Conservation (phyloP, 768 basidiomycete genomes). For the Cytidiella melzeri region DNA sequence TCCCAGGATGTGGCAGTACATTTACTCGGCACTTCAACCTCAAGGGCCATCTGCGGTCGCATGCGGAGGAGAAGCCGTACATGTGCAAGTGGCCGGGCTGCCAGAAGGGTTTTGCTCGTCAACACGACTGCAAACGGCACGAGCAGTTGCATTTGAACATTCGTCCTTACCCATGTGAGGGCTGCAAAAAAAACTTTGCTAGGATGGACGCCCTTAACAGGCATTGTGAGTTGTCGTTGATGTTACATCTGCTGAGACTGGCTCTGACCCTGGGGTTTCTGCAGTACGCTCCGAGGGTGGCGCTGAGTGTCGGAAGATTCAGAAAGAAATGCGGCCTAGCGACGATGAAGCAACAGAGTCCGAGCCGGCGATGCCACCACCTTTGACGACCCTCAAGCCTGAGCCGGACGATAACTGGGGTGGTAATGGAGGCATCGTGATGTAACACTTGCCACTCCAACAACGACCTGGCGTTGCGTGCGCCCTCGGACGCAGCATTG, state of each 20-base stretch:
- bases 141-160: slow-evolving; percentile 93
- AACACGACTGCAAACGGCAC: slow-evolving; percentile 96
- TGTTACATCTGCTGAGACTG: slow-evolving; percentile 1
- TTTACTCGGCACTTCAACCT: slow-evolving; percentile 94
- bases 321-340: slow-evolving; percentile 22
- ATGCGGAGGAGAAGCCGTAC: slow-evolving; percentile 93
- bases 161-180: slow-evolving; percentile 88
- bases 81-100: slow-evolving; percentile 94
- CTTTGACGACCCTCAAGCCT: slow-evolving; percentile 17
- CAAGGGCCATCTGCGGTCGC: slow-evolving; percentile 93
- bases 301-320: slow-evolving; percentile 58
- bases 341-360: slow-evolving; percentile 15
- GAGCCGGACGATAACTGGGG: slow-evolving; percentile 22
- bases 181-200: slow-evolving; percentile 90
- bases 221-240: slow-evolving; percentile 63
- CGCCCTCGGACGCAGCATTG: slow-evolving; percentile 5
- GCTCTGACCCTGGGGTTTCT: too few relatives aligned
- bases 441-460: slow-evolving; percentile 5
- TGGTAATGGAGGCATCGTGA: slow-evolving; percentile 14
- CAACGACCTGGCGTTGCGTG: slow-evolving; percentile 2
- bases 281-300: slow-evolving; percentile 79
- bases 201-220: slow-evolving; percentile 92
- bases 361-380: neutral
- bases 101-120: slow-evolving; percentile 87
- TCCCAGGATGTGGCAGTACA: slow-evolving; percentile 94